Conservation (phyloP, 164 flowering plant species). For the Aristolochia fimbriata region DNA sequence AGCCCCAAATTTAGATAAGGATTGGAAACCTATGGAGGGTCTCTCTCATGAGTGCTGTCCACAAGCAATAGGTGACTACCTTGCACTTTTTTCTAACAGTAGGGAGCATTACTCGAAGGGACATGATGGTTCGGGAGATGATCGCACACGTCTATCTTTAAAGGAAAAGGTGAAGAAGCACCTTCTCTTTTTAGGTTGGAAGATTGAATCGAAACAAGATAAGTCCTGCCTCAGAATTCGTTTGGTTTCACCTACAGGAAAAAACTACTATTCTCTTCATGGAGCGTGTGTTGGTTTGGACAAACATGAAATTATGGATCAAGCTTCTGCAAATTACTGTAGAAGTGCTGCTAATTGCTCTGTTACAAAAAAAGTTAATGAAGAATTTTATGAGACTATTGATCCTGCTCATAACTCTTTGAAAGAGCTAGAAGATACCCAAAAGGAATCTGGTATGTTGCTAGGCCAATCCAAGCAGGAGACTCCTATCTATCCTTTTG, state of each 20-base stretch:
- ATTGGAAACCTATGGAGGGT: constrained; percentile 7
- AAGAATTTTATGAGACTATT: no score
- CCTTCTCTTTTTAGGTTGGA: constrained; percentile 56
- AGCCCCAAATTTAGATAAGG: background rate
- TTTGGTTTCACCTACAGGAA: constrained; percentile 40
- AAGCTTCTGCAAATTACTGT: constrained; percentile 3
- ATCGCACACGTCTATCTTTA: background rate
- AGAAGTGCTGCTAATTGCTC: constrained; percentile 3
- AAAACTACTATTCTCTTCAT: constrained; percentile 26
- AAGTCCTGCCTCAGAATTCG: constrained; percentile 12
- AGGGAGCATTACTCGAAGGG: background rate
- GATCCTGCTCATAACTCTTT: background rate
- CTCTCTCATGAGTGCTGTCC: constrained; percentile 9
- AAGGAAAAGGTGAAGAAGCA: constrained; percentile 31
- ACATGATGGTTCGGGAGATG: background rate
- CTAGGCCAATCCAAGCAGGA: constrained; percentile 1
- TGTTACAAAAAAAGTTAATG: no score
- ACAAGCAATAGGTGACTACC: constrained; percentile 27
- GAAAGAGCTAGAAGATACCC: no score
- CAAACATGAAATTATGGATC: background rate
- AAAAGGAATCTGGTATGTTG: background rate
- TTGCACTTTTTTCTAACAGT: background rate
- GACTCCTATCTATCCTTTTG: background rate
- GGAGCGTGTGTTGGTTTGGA: constrained; percentile 21
- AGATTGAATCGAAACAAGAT: constrained; percentile 26